Evolutionary conservation across 352 stramenopile species (phyloP).

Genomic region (Phytophthora tubulina): DNA sequence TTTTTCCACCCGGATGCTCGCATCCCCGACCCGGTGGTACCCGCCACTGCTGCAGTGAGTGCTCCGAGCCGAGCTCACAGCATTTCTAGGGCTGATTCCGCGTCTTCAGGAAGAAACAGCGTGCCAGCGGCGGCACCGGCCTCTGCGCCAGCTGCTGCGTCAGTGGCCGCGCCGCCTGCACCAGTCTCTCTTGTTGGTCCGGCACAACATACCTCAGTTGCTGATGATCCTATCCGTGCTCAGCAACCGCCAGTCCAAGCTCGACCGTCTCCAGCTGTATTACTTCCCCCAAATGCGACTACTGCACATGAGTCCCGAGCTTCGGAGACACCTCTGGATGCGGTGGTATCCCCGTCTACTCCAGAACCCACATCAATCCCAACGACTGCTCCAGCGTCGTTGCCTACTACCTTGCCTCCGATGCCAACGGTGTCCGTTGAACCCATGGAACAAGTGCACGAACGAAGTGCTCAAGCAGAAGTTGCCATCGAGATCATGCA

Average conservation of each 20-base stretch:
- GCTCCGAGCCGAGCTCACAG: constrained; percentile 26
- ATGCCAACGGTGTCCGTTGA: constrained; percentile 33
- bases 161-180: constrained; percentile 30
- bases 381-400: constrained; percentile 17
- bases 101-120: constrained; percentile 22
- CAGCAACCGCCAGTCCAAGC: constrained; percentile 26
- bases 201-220: constrained; percentile 18
- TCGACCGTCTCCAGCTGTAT: constrained; percentile 48
- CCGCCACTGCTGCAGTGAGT: constrained; percentile 19
- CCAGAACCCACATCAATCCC: constrained; percentile 18
- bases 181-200: constrained; percentile 29
- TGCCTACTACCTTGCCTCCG: constrained; percentile 27
- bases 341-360: constrained; percentile 26
- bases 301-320: constrained; percentile 24
- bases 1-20: constrained; percentile 87
- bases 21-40: constrained; percentile 50
- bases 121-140: constrained; percentile 11
- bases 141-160: constrained; percentile 29
- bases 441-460: constrained; percentile 31
- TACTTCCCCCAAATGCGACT: constrained; percentile 42
- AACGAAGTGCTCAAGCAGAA: constrained; percentile 47
- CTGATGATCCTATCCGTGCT: constrained; percentile 23
- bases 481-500: constrained; percentile 49
- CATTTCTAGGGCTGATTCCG: constrained; percentile 28
- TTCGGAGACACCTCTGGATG: constrained; percentile 31